A percentile compares a stretch with the other conserved stretches of the same genome.
phyloP scores from a whole-genome alignment of 306 rosid genomes.

The Gillenia trifoliata region DNA sequence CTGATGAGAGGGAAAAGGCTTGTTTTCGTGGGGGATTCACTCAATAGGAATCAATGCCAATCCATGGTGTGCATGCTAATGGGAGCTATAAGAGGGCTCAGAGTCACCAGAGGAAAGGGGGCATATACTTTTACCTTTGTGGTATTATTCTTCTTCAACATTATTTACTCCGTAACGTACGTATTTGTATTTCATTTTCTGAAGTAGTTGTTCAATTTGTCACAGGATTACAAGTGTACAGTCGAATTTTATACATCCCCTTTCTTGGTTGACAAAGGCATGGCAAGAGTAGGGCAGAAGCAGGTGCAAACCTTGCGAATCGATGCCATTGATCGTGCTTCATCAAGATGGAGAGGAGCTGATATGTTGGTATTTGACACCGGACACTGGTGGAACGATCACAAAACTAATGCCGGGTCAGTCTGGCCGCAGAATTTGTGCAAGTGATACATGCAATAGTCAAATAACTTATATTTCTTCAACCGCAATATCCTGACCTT shows the following conservation, averaged over 20 bases:
- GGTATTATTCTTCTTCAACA: constrained; percentile 41
- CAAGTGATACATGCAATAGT: neutral
- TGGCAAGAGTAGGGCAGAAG: constrained; percentile 73
- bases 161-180: neutral
- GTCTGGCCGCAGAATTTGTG: constrained; percentile 2
- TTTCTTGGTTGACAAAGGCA: constrained; percentile 80
- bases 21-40: constrained; percentile 94
- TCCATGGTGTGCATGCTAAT: constrained; percentile 84
- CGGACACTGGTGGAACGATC: constrained; percentile 99
- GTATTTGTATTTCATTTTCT: neutral
- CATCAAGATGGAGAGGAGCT: constrained; percentile 91
- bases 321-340: constrained; percentile 74
- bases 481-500: constrained; percentile 5
- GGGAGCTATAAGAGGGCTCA: constrained; percentile 61
- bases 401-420: constrained; percentile 90
- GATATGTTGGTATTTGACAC: constrained; percentile 84
- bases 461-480: neutral
- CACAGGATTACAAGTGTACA: constrained; percentile 80
- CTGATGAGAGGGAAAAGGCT: constrained; percentile 79
- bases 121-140: constrained; percentile 76
- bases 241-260: constrained; percentile 79
- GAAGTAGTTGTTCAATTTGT: constrained; percentile 1
- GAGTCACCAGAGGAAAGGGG: constrained; percentile 73
- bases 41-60: constrained; percentile 95
- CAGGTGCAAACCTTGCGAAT: constrained; percentile 57